phyloP scores from a whole-genome alignment of 371 early-diverging fungal genomes.

The Capniomyces stellatus region DNA sequence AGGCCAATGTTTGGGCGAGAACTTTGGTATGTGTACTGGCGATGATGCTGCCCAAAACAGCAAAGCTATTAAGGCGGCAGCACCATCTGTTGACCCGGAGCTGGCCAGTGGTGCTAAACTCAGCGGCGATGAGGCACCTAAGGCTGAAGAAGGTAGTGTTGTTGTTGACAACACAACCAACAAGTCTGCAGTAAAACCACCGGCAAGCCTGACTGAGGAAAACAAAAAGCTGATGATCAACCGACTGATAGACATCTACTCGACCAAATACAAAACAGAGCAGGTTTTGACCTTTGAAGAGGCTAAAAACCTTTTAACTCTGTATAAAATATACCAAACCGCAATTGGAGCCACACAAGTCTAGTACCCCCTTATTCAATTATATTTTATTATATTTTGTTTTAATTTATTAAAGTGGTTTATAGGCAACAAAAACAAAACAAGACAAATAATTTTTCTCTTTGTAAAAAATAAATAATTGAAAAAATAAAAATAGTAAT shows the following conservation, averaged over 20 bases:
- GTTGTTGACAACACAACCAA: not conserved
- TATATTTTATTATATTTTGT: too few species aligned
- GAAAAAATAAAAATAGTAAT: too few species aligned
- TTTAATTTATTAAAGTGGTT: too few species aligned
- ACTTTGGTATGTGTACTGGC: slow-evolving; percentile 4
- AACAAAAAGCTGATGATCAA: not conserved
- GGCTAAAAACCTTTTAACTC: too few species aligned
- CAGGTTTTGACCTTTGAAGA: too few species aligned
- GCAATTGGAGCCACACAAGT: too few species aligned
- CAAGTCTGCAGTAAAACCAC: not conserved
- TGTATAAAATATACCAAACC: too few species aligned
- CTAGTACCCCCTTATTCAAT: too few species aligned
- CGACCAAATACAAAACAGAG: not conserved
- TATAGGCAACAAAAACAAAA: too few species aligned
- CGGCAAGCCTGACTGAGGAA: not conserved
- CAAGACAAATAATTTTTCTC: too few species aligned
- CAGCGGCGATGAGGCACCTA: too few species aligned
- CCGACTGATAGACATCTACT: not conserved
- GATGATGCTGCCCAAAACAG: not conserved
- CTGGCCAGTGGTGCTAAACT: not conserved
- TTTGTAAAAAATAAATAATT: too few species aligned
- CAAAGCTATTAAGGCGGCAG: not conserved
- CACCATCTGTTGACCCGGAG: not conserved
- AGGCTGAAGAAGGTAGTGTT: not conserved
- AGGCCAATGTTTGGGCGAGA: not conserved